Evolutionary conservation across 2,329 filamentous ascomycete species (phyloP).

Genomic region (Eurotiales sp.): DNA sequence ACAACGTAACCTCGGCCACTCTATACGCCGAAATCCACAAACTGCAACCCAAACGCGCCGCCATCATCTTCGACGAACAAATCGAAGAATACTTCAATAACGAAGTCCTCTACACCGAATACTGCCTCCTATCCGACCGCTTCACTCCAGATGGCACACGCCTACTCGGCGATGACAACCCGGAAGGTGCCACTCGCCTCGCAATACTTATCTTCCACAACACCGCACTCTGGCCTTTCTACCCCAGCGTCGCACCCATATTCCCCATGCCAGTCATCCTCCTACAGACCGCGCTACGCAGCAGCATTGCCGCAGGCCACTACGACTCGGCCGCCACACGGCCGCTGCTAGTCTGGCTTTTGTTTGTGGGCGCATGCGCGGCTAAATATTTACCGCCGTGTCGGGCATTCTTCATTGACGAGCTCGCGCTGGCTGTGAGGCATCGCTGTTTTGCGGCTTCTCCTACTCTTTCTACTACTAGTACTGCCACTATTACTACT

Average conservation of each 20-base stretch:
- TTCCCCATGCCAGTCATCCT: slow-evolving; percentile 33
- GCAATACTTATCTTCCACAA: slow-evolving; percentile 38
- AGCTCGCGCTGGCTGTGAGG: slow-evolving; percentile 17
- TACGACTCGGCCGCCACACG: slow-evolving; percentile 32
- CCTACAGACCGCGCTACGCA: slow-evolving; percentile 30
- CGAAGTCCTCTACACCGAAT: slow-evolving; percentile 37
- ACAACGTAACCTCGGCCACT: slow-evolving; percentile 32
- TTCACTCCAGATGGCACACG: slow-evolving; percentile 26
- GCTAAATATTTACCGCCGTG: slow-evolving; percentile 9
- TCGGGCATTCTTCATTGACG: slow-evolving; percentile 28
- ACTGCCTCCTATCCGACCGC: slow-evolving; percentile 34
- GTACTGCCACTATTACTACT: no score
- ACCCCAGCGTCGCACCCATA: slow-evolving; percentile 31
- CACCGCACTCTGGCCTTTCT: slow-evolving; percentile 37
- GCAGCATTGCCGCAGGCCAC: slow-evolving; percentile 28
- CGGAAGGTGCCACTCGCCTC: slow-evolving; percentile 37
- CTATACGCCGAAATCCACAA: slow-evolving; percentile 39
- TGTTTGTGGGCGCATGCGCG: slow-evolving; percentile 34
- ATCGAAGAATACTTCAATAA: slow-evolving; percentile 39
- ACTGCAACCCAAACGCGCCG: slow-evolving; percentile 21
- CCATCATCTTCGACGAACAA: slow-evolving; percentile 28
- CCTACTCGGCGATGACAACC: slow-evolving; percentile 29
- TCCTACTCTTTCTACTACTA: no score
- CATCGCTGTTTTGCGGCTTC: background rate
- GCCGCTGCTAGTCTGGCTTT: slow-evolving; percentile 33